Percentiles rank a stretch among this genome's conserved stretches.
Evolutionary conservation across 345 rosid genomes (phyloP).

Genomic region (Noccaea bulbosa): DNA sequence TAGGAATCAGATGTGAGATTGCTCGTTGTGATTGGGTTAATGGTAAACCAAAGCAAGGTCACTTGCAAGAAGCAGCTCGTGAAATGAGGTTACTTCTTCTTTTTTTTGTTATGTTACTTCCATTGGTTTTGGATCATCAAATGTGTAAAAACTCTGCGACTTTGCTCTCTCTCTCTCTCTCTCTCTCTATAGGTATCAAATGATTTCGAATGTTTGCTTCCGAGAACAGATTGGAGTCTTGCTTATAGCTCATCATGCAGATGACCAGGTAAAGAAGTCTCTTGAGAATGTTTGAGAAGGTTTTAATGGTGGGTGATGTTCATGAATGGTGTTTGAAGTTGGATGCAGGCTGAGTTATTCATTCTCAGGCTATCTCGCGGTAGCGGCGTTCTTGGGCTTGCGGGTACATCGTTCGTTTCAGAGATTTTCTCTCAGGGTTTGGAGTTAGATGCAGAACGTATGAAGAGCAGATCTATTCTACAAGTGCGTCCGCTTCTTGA

Average conservation of each 20-base stretch:
- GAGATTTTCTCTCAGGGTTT: slow-evolving; percentile 55
- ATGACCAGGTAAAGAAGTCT: slow-evolving; percentile 68
- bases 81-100: slow-evolving; percentile 61
- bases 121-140: slow-evolving; percentile 7
- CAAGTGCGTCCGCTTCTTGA: slow-evolving; percentile 80
- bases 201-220: slow-evolving; percentile 65
- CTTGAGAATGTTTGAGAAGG: slow-evolving; percentile 11
- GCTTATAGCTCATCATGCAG: slow-evolving; percentile 92
- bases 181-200: slow-evolving; percentile 55
- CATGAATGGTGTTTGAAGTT: slow-evolving; percentile 37
- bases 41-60: slow-evolving; percentile 87
- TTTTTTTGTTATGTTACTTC: neutral
- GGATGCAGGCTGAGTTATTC: slow-evolving; percentile 85
- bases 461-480: slow-evolving; percentile 56
- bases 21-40: slow-evolving; percentile 72
- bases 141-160: neutral
- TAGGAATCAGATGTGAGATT: slow-evolving; percentile 94
- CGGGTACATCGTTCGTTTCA: slow-evolving; percentile 82
- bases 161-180: neutral
- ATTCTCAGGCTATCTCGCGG: slow-evolving; percentile 86
- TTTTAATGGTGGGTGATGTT: neutral
- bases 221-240: slow-evolving; percentile 64
- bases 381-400: slow-evolving; percentile 96
- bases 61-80: slow-evolving; percentile 90
- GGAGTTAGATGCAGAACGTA: slow-evolving; percentile 42